Evolutionary conservation across 2,329 filamentous ascomycete genomes (phyloP).

Genomic region (Tolypocladium capitatum): DNA sequence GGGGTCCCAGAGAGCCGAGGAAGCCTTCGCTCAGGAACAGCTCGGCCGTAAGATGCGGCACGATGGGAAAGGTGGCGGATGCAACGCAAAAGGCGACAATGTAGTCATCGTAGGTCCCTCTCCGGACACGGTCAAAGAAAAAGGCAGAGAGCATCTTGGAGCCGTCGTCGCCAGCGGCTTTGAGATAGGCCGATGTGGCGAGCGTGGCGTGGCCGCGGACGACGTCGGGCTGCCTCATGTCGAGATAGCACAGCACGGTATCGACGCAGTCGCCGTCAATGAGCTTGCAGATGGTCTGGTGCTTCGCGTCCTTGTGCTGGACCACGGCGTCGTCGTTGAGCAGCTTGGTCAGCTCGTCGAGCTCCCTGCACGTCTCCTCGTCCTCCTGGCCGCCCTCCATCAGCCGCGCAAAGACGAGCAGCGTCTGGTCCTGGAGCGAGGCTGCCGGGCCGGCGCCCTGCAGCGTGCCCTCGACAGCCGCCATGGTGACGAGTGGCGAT

Average conservation of each 20-base stretch:
- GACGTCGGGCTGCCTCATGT: slow-evolving; percentile 62
- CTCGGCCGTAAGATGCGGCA: slow-evolving; percentile 58
- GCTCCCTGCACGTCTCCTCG: slow-evolving; percentile 49
- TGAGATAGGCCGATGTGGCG: slow-evolving; percentile 70
- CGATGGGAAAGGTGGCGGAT: slow-evolving; percentile 73
- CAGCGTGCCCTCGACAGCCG: slow-evolving; percentile 18
- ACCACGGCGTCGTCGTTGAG: slow-evolving; percentile 39
- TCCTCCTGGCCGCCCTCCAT: slow-evolving; percentile 87
- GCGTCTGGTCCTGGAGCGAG: slow-evolving; percentile 48
- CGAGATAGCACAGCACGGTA: slow-evolving; percentile 73
- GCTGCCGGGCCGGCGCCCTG: slow-evolving; percentile 16
- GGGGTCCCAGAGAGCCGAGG: slow-evolving; percentile 57
- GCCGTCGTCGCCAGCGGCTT: slow-evolving; percentile 59
- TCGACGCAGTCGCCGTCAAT: slow-evolving; percentile 68
- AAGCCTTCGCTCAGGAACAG: slow-evolving; percentile 88
- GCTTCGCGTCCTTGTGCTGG: slow-evolving; percentile 27
- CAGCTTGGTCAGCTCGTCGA: slow-evolving; percentile 46
- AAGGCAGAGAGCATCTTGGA: slow-evolving; percentile 58
- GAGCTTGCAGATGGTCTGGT: slow-evolving; percentile 41
- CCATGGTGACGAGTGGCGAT: slow-evolving; percentile 14
- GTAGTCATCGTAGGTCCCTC: slow-evolving; percentile 74
- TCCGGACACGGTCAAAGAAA: slow-evolving; percentile 57
- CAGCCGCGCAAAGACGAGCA: slow-evolving; percentile 71
- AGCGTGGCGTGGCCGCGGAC: slow-evolving; percentile 73
- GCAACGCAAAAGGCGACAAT: slow-evolving; percentile 91